Evolutionary conservation across 2,329 filamentous ascomycete species (phyloP).

Genomic region (Polytolypa hystricis): DNA sequence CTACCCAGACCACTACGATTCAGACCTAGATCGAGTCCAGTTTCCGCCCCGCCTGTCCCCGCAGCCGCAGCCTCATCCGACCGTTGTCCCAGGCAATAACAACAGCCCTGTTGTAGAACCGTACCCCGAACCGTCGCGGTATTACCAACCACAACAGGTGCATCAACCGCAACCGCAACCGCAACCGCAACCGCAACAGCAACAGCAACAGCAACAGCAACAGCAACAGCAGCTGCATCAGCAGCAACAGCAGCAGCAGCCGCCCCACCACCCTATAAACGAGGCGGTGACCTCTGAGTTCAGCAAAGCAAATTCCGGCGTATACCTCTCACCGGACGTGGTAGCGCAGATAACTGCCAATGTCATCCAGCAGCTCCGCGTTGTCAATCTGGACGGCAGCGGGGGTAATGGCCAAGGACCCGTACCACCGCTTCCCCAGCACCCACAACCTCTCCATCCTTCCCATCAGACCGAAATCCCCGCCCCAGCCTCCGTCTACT

Average conservation of each 20-base stretch:
- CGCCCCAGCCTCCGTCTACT: slow-evolving; percentile 34
- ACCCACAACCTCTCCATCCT: slow-evolving; percentile 18
- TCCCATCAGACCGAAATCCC: slow-evolving; percentile 24
- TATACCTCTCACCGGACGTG: slow-evolving; percentile 47
- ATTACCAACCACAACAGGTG: slow-evolving; percentile 15
- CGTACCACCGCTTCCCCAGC: slow-evolving; percentile 25
- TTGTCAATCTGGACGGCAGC: slow-evolving; percentile 28
- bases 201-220: no score
- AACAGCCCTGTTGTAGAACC: slow-evolving; percentile 9
- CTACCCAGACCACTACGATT: slow-evolving; percentile 3
- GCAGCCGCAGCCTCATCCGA: neutral
- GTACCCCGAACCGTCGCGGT: slow-evolving; percentile 13
- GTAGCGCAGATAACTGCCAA: slow-evolving; percentile 50
- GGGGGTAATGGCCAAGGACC: slow-evolving; percentile 15
- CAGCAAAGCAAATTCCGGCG: slow-evolving; percentile 38
- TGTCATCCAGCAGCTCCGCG: slow-evolving; percentile 48
- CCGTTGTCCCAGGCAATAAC: neutral
- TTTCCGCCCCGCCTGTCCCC: neutral
- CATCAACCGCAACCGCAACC: no score
- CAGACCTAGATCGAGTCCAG: neutral
- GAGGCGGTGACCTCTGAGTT: slow-evolving; percentile 49
- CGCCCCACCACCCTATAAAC: slow-evolving; percentile 35
- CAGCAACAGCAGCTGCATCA: no score
- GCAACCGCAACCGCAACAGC: no score
- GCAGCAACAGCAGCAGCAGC: no score